A percentile compares a stretch with the other conserved stretches of the same genome.
These are phyloP conservation scores for Thymus quinquecostatus DNA, from an alignment of 257 asterid genomes.

Conservation along the genomic window DNA sequence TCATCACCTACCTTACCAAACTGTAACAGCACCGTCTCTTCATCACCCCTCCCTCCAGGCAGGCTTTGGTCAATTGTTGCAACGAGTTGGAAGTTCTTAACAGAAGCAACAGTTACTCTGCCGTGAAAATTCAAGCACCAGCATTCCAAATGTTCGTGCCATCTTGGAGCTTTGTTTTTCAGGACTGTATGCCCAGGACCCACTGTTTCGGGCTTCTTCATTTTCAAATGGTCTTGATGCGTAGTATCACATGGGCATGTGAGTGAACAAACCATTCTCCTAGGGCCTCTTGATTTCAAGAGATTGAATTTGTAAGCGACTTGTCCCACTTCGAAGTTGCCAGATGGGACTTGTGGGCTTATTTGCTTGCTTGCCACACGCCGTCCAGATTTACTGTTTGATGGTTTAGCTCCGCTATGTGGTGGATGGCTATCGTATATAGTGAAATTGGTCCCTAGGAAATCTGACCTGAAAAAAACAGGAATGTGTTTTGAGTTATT, in stretches of 20 bases:
- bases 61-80: constrained; percentile 78
- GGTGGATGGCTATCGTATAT: constrained; percentile 88
- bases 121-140: constrained; percentile 99
- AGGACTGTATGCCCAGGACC: constrained; percentile 47
- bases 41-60: constrained; percentile 80
- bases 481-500: constrained; percentile 10
- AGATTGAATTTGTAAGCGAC: constrained; percentile 86
- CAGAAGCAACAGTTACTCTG: constrained; percentile 92
- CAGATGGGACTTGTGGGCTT: constrained; percentile 88
- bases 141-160: constrained; percentile 95
- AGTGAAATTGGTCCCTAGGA: constrained; percentile 87
- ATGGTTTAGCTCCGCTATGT: constrained; percentile 72
- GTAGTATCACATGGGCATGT: constrained; percentile 48
- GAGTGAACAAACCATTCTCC: constrained; percentile 81
- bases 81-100: constrained; percentile 85
- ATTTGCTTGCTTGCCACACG: constrained; percentile 88
- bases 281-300: constrained; percentile 93
- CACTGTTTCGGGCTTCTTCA: constrained; percentile 32
- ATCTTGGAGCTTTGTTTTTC: constrained; percentile 87
- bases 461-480: constrained; percentile 70
- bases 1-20: constrained; percentile 88
- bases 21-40: constrained; percentile 85
- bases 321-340: constrained; percentile 81
- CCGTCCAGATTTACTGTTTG: constrained; percentile 70
- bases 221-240: constrained; percentile 34